These are phyloP conservation scores for Emmonsiellopsis sp. DNA, from an alignment of 2,329 filamentous ascomycete species.

Conservation along the genomic window DNA sequence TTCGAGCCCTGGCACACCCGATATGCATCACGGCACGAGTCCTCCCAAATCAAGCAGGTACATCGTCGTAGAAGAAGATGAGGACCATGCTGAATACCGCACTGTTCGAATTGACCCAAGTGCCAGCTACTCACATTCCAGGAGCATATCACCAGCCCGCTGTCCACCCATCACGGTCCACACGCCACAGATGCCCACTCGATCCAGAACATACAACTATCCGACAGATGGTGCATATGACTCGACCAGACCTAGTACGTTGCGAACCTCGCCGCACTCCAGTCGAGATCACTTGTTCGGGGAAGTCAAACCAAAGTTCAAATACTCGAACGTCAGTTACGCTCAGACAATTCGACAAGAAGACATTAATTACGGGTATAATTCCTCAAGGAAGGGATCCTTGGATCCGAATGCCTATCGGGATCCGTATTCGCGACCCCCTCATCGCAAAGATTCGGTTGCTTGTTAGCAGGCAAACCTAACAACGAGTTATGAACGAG, in stretches of 20 bases:
- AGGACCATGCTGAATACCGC: conserved; percentile 10
- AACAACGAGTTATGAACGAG: neutral
- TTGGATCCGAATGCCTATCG: conserved; percentile 5
- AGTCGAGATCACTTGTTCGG: conserved; percentile 4
- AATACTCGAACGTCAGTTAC: conserved; percentile 2
- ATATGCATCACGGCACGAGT: conserved; percentile 24
- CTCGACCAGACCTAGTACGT: neutral
- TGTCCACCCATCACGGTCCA: conserved; percentile 13
- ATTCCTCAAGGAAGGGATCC: conserved; percentile 6
- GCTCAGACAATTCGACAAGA: conserved; percentile 6
- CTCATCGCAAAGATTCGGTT: conserved; percentile 1
- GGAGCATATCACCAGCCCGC: conserved; percentile 20
- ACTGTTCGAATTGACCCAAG: conserved; percentile 20
- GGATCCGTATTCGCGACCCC: conserved; percentile 13
- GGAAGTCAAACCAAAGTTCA: conserved; percentile 1
- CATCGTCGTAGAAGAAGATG: conserved; percentile 20
- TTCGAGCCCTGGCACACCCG: conserved; percentile 35
- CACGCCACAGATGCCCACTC: conserved; percentile 15
- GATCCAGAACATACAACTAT: conserved; percentile 22
- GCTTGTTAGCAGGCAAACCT: neutral
- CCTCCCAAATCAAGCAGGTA: conserved; percentile 27
- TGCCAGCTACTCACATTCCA: conserved; percentile 18
- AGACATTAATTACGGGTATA: conserved; percentile 5
- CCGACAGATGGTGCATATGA: conserved; percentile 10
- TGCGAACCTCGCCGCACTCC: neutral